These are phyloP conservation scores for Strigomonas culicis DNA, from an alignment of 208 protist genomes.

Conservation along the genomic window DNA sequence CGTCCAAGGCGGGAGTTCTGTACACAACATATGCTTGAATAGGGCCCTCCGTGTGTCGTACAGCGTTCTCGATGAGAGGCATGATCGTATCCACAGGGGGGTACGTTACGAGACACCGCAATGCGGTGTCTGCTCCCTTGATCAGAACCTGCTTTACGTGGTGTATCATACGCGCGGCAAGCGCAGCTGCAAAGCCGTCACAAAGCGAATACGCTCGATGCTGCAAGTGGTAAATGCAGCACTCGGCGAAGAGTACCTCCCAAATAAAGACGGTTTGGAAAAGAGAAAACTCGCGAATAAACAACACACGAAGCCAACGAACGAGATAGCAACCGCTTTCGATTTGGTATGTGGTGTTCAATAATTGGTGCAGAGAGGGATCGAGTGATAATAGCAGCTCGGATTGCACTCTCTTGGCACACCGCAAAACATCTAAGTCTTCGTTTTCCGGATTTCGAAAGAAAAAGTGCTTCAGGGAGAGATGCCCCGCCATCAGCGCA, in stretches of 20 bases:
- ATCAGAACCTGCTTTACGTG: constrained; percentile 39
- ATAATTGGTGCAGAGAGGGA: constrained; percentile 40
- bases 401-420: constrained; percentile 48
- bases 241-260: constrained; percentile 76
- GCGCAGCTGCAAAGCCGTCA: constrained; percentile 41
- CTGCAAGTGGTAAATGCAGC: constrained; percentile 14
- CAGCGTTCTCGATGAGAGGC: constrained; percentile 15
- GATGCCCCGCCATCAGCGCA: not conserved
- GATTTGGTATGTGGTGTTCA: constrained; percentile 68
- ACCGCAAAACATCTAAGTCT: constrained; percentile 32
- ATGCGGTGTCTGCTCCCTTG: constrained; percentile 27
- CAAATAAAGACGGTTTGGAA: constrained; percentile 58
- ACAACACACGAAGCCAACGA: constrained; percentile 86
- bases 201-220: constrained; percentile 22
- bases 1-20: constrained; percentile 9
- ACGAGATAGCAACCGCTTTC: constrained; percentile 78
- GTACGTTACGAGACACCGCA: constrained; percentile 81
- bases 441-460: not conserved
- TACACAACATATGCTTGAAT: constrained; percentile 6
- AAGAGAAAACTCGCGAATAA: constrained; percentile 84
- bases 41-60: constrained; percentile 13
- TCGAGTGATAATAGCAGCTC: constrained; percentile 54
- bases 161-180: constrained; percentile 61
- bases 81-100: constrained; percentile 55
- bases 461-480: too few relatives aligned